A percentile compares a stretch with the other conserved stretches of the same genome.
Conservation (phyloP, 164 flowering plant species). For the Chimonanthus salicifolius region DNA sequence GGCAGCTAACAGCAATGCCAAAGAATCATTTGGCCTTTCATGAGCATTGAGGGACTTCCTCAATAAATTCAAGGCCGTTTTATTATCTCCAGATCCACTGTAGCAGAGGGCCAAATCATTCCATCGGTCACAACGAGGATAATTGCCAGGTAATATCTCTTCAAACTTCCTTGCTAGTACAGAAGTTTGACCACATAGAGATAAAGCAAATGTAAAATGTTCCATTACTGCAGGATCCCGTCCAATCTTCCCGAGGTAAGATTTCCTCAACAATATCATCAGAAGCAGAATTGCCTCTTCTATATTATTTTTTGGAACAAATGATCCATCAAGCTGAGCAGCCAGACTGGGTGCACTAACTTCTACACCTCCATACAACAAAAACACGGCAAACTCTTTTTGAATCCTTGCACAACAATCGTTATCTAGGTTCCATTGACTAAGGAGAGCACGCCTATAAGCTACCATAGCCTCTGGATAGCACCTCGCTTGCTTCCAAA, state of each 20-base stretch:
- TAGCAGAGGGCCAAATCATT: conserved; percentile 70
- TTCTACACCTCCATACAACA: conserved; percentile 85
- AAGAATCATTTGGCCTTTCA: conserved; percentile 66
- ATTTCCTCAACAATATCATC: conserved; percentile 77
- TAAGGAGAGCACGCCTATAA: conserved; percentile 80
- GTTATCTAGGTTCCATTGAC: conserved; percentile 84
- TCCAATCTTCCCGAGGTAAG: conserved; percentile 47
- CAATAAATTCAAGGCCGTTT: conserved; percentile 64
- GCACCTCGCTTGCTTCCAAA: conserved; percentile 78
- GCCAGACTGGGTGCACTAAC: conserved; percentile 81
- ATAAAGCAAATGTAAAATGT: conserved; percentile 79
- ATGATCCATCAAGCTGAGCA: conserved; percentile 67
- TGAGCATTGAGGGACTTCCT: conserved; percentile 70
- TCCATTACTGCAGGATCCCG: conserved; percentile 92
- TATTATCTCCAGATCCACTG: conserved; percentile 57
- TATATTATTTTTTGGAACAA: conserved; percentile 75
- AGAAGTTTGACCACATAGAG: conserved; percentile 70
- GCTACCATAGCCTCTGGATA: conserved; percentile 74
- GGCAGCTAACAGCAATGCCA: conserved; percentile 66
- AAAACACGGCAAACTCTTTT: conserved; percentile 71
- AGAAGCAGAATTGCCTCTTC: conserved; percentile 88
- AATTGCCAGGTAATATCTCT: conserved; percentile 77
- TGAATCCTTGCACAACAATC: conserved; percentile 83
- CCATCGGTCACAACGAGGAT: conserved; percentile 78
- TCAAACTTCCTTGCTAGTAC: conserved; percentile 70